phyloP scores from a whole-genome alignment of 139 green algal genomes.

The Chlamydomonas sp. region DNA sequence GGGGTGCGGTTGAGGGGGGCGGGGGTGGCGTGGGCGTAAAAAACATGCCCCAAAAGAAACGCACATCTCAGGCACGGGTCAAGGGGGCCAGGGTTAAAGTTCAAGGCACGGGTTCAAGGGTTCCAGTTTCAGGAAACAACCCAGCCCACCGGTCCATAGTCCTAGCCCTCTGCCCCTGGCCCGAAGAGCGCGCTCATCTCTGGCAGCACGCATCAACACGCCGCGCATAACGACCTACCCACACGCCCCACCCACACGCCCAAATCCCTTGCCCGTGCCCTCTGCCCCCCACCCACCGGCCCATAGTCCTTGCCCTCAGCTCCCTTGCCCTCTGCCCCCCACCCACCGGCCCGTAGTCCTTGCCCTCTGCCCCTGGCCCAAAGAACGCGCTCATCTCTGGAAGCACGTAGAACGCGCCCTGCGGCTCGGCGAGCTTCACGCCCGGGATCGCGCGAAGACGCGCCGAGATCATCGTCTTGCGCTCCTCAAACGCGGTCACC shows the following conservation, averaged over 20 bases:
- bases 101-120: too few relatives aligned
- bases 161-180: conserved; percentile 37
- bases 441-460: conserved; percentile 65
- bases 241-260: too few relatives aligned
- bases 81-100: too few relatives aligned
- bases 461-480: conserved; percentile 63
- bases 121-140: too few relatives aligned
- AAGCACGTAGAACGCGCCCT: conserved; percentile 94
- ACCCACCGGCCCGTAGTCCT: conserved; percentile 65
- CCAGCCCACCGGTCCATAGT: conserved; percentile 60
- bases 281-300: too few relatives aligned
- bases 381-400: conserved; percentile 78
- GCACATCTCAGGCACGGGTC: too few relatives aligned
- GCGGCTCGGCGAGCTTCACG: conserved; percentile 55
- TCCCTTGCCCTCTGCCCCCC: background rate
- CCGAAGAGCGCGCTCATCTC: conserved; percentile 76
- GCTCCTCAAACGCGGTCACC: conserved; percentile 73
- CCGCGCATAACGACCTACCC: too few relatives aligned
- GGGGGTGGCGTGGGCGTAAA: too few relatives aligned
- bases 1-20: too few relatives aligned
- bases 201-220: conserved; percentile 93
- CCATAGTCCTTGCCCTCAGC: conserved; percentile 57
- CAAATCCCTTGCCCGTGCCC: too few relatives aligned
- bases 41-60: too few relatives aligned
- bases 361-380: conserved; percentile 40